Evolutionary conservation across 164 flowering plant species (phyloP).

Genomic region (Liquidambar formosana): DNA sequence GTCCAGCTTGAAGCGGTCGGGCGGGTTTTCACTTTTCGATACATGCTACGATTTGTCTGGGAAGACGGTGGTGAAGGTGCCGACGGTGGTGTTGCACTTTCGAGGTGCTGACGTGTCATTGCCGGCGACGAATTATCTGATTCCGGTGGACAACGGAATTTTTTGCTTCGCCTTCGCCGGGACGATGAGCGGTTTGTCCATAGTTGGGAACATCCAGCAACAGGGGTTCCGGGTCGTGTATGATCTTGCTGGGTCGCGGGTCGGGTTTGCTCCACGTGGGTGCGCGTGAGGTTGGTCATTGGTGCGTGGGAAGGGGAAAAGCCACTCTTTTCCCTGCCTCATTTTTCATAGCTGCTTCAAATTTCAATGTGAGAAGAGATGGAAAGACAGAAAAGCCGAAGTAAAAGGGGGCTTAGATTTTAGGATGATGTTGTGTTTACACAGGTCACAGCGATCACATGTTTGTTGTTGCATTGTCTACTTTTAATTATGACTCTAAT

Average conservation of each 20-base stretch:
- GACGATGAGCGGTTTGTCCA: constrained; percentile 72
- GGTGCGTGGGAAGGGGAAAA: too few species aligned
- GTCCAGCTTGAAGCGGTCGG: constrained; percentile 43
- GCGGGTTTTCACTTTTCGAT: constrained; percentile 77
- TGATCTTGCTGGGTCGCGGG: constrained; percentile 60
- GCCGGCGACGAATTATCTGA: constrained; percentile 86
- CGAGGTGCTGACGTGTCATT: constrained; percentile 72
- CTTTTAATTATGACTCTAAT: too few species aligned
- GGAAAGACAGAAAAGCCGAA: too few species aligned
- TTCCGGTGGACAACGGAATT: constrained; percentile 75
- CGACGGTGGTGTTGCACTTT: constrained; percentile 90
- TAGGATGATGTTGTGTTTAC: neutral
- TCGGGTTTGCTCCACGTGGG: constrained; percentile 80
- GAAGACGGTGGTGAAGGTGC: constrained; percentile 77
- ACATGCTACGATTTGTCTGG: constrained; percentile 88
- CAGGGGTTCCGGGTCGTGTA: constrained; percentile 87
- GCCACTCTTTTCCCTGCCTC: too few species aligned
- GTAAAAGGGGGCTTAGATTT: neutral
- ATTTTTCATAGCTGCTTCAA: too few species aligned
- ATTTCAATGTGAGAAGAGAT: too few species aligned
- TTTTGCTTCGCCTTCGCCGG: constrained; percentile 98
- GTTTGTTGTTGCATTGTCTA: neutral
- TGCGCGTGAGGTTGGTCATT: constrained; percentile 42
- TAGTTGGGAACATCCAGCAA: constrained; percentile 95
- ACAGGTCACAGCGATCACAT: neutral